Percentiles rank a stretch among this genome's conserved stretches.
Evolutionary conservation across 768 basidiomycete genomes (phyloP).

Genomic region (Tephrocybe rancida): DNA sequence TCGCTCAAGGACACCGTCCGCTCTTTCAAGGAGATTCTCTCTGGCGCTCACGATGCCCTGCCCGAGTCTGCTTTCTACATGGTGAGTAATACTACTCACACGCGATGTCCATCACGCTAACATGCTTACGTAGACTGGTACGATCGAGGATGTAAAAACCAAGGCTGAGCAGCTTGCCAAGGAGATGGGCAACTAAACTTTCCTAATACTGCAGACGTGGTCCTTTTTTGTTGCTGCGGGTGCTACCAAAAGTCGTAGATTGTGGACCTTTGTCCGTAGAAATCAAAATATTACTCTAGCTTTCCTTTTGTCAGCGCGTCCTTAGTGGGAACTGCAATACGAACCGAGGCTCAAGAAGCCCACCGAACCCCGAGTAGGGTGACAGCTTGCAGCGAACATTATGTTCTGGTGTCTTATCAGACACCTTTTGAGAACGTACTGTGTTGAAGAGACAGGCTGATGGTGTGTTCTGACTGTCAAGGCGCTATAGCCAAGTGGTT

Average conservation of each 20-base stretch:
- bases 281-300: conserved; percentile 10
- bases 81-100: conserved; percentile 40
- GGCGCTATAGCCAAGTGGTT: conserved; percentile 68
- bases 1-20: conserved; percentile 94
- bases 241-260: conserved; percentile 15
- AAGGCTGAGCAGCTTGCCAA: conserved; percentile 98
- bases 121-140: conserved; percentile 59
- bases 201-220: conserved; percentile 7
- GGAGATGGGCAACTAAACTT: conserved; percentile 71
- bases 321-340: background rate
- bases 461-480: background rate
- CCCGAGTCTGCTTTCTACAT: conserved; percentile 99
- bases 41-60: conserved; percentile 83
- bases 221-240: conserved; percentile 8
- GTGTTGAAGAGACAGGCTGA: too few relatives aligned
- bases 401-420: too few relatives aligned
- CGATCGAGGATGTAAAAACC: conserved; percentile 94
- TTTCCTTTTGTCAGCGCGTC: background rate
- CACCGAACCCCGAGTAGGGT: too few relatives aligned
- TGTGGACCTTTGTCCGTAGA: conserved; percentile 11
- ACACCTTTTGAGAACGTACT: too few relatives aligned
- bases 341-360: too few relatives aligned
- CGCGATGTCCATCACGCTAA: background rate
- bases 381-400: too few relatives aligned
- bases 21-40: conserved; percentile 97